Evolutionary conservation across 345 rosid genomes (phyloP).

Genomic region (Angophora floribunda): DNA sequence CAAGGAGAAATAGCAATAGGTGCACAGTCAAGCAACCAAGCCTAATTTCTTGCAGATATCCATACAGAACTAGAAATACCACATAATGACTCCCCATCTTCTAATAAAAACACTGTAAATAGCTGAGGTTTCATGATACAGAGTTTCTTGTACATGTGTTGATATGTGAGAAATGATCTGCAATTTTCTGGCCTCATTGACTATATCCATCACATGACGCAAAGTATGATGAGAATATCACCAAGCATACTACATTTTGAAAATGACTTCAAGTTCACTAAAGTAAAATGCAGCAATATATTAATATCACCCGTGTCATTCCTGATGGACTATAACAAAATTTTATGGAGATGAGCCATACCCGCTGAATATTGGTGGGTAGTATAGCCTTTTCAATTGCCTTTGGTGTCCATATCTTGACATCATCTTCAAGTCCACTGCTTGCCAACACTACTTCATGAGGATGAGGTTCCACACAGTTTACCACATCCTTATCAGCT

Average conservation of each 20-base stretch:
- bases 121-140: not conserved
- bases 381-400: constrained; percentile 56
- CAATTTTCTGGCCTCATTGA: not conserved
- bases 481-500: constrained; percentile 67
- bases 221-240: not conserved
- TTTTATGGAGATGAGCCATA: constrained; percentile 6
- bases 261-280: not conserved
- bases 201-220: not conserved
- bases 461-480: constrained; percentile 90
- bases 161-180: not conserved
- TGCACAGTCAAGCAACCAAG: not conserved
- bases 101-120: not conserved
- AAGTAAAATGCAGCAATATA: not conserved
- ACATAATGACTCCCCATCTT: not conserved
- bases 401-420: constrained; percentile 83
- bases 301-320: not conserved
- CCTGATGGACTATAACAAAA: not conserved
- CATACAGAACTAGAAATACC: not conserved
- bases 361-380: constrained; percentile 64
- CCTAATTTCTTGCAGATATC: not conserved
- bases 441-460: constrained; percentile 64
- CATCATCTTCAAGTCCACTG: constrained; percentile 72
- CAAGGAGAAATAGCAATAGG: not conserved
- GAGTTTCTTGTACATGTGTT: not conserved
- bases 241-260: not conserved